phyloP scores from a whole-genome alignment of 1,284 basidiomycete species.

The Butyriboletus appendiculatus region DNA sequence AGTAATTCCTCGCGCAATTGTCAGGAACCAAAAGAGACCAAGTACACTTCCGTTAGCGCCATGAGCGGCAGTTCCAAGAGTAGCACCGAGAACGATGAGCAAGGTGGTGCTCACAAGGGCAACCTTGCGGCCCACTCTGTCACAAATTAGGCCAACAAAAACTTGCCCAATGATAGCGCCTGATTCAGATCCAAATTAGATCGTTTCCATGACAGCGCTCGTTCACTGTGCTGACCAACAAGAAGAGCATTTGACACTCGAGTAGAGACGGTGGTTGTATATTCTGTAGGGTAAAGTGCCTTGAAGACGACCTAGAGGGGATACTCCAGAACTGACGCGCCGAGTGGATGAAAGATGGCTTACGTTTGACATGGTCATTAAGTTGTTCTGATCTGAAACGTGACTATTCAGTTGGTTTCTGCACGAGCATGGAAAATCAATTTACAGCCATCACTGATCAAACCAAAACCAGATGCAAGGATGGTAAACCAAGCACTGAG shows the following conservation, averaged over 20 bases:
- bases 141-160: slow-evolving; percentile 67
- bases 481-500: slow-evolving; percentile 64
- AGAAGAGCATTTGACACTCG: slow-evolving; percentile 74
- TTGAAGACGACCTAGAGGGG: slow-evolving; percentile 57
- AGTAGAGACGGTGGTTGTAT: slow-evolving; percentile 64
- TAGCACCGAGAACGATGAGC: slow-evolving; percentile 72
- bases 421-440: slow-evolving; percentile 11
- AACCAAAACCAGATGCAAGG: slow-evolving; percentile 61
- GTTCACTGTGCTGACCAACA: slow-evolving; percentile 50
- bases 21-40: slow-evolving; percentile 79
- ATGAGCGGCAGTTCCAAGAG: slow-evolving; percentile 70
- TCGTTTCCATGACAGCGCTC: slow-evolving; percentile 12
- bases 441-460: slow-evolving; percentile 72
- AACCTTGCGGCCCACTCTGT: slow-evolving; percentile 70
- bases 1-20: slow-evolving; percentile 69
- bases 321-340: slow-evolving; percentile 1
- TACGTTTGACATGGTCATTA: slow-evolving; percentile 67
- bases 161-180: slow-evolving; percentile 71
- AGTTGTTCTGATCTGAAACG: slow-evolving; percentile 63
- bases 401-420: slow-evolving; percentile 2
- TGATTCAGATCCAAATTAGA: slow-evolving; percentile 31
- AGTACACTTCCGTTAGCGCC: slow-evolving; percentile 57
- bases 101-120: slow-evolving; percentile 72
- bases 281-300: slow-evolving; percentile 57
- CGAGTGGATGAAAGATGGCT: slow-evolving; percentile 7